These are phyloP conservation scores for Abortiporus biennis DNA, from an alignment of 1,284 basidiomycete species.

Conservation along the genomic window DNA sequence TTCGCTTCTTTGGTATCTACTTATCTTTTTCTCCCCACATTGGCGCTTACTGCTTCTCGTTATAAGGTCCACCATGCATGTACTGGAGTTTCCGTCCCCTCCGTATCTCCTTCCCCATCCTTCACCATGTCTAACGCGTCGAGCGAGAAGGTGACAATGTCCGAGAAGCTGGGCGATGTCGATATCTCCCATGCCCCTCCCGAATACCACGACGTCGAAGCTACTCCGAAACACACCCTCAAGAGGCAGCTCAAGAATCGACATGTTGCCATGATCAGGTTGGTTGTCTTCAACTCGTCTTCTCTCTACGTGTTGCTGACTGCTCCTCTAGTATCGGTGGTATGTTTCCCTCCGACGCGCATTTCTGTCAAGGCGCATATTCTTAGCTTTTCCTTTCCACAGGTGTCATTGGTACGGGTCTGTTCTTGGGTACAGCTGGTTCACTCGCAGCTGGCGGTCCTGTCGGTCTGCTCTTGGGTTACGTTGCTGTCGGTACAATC, in stretches of 20 bases:
- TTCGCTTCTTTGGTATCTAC: background rate
- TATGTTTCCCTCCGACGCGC: too few species aligned
- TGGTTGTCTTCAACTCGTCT: conserved; percentile 3
- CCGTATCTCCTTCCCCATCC: conserved; percentile 1
- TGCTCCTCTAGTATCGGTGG: conserved; percentile 28
- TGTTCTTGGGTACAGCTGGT: conserved; percentile 61
- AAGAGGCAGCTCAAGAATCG: conserved; percentile 32
- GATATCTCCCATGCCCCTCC: conserved; percentile 6
- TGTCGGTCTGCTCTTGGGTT: conserved; percentile 60
- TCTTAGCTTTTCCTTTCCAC: conserved; percentile 8
- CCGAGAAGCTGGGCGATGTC: conserved; percentile 8
- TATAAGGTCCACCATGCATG: conserved; percentile 5
- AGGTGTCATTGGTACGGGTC: conserved; percentile 66
- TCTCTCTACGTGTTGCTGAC: background rate
- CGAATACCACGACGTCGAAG: conserved; percentile 7
- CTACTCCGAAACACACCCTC: conserved; percentile 13
- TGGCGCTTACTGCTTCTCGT: background rate
- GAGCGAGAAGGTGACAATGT: conserved; percentile 9
- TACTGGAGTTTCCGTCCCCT: background rate
- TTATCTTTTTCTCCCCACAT: background rate
- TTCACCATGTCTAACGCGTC: conserved; percentile 8
- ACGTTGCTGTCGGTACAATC: conserved; percentile 52
- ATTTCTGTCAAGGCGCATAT: too few species aligned
- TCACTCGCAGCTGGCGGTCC: conserved; percentile 52
- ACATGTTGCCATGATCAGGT: conserved; percentile 35